Evolutionary conservation across 169 alveolate genomes (phyloP).

Genomic region (Babesia sp.): DNA sequence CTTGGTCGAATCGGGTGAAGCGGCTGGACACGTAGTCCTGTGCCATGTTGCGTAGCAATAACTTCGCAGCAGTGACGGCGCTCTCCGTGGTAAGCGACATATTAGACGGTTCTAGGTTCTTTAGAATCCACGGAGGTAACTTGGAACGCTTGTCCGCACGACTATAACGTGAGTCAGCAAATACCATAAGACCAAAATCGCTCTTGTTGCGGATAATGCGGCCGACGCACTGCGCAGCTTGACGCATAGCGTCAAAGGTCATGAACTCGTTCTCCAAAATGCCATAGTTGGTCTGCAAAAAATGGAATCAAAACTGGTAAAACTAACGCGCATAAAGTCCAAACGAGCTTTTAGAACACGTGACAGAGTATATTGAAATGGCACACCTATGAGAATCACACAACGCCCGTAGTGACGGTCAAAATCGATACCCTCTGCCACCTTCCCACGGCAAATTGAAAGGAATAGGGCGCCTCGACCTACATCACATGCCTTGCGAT

Average conservation of each 20-base stretch:
- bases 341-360: constrained; percentile 89
- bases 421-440: constrained; percentile 99
- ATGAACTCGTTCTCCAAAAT: constrained; percentile 94
- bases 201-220: constrained; percentile 92
- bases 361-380: constrained; percentile 93
- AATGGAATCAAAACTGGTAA: neutral
- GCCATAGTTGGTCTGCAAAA: constrained; percentile 83
- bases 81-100: constrained; percentile 80
- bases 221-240: constrained; percentile 97
- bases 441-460: constrained; percentile 95
- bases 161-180: constrained; percentile 87
- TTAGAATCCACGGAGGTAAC: constrained; percentile 89
- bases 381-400: constrained; percentile 96
- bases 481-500: constrained; percentile 94
- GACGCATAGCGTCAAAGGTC: constrained; percentile 98
- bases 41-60: constrained; percentile 73
- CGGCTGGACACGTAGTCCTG: constrained; percentile 74
- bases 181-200: constrained; percentile 92
- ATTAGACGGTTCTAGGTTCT: constrained; percentile 78
- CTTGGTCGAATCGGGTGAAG: constrained; percentile 72
- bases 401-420: constrained; percentile 97
- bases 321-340: constrained; percentile 76
- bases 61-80: constrained; percentile 77
- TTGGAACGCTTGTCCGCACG: constrained; percentile 83
- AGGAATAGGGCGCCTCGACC: constrained; percentile 98